Base-by-base conservation (phyloP, 768 basidiomycete species). In the Phlegmacium glaucopus region DNA sequence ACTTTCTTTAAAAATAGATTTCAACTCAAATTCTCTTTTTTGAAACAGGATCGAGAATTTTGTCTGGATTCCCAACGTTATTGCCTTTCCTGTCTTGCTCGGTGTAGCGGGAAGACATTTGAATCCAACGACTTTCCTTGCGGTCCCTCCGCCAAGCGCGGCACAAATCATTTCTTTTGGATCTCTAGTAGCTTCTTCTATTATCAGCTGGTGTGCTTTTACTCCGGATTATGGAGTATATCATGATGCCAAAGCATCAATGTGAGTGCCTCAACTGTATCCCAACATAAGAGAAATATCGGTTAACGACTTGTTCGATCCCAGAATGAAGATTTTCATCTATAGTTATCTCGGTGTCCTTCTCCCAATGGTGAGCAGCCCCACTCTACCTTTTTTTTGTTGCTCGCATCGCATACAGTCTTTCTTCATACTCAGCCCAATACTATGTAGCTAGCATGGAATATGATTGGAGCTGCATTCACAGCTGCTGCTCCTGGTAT, bases 381-480 rank as follows among this genome's bases (percentile, higher is more conserved):
- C n/a, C n/a, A n/a, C n/a, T n/a, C 29, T 15, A 39, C 12, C 15
- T 15, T 26, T 10, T 18, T 46, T 55, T n/a, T n/a, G n/a, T 27
- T n/a, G n/a, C n/a, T n/a, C n/a, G n/a, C n/a, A n/a, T n/a, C n/a
- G n/a, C n/a, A n/a, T n/a, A n/a, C n/a, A n/a, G n/a, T n/a, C n/a
- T n/a, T n/a, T n/a, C n/a, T n/a, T n/a, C n/a, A n/a, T n/a, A n/a
- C n/a, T n/a, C 12, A 27, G 43, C 11, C 43, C 41, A 13, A 28
- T 16, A 32, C 72, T 52, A 72, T 39, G 40, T 65, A 55, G 67
- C 74, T 53, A 67, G 76, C 61, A 15, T 56, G 62, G 44, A 68
- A 70, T 60, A 75, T 82, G 58, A 67, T 90, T 10, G 89, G 89
- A 1, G 85, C 85, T 0, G 85, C 85, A 0, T 83, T 83, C 45